Conservation (phyloP, 2,329 filamentous ascomycete genomes). For the Aspergillus amoenus region DNA sequence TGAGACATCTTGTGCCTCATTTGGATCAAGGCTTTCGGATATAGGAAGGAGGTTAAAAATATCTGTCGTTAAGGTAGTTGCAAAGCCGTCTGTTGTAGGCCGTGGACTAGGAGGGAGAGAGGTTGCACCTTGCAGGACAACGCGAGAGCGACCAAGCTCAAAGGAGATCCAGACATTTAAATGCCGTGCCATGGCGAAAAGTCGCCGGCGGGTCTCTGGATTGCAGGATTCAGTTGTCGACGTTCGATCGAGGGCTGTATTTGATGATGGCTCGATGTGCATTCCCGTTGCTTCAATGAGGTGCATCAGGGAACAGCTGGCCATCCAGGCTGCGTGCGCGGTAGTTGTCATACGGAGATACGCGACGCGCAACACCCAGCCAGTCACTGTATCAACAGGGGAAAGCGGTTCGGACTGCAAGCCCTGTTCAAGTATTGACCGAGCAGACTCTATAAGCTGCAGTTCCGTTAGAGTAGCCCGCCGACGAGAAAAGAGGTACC, state of each 20-base stretch:
- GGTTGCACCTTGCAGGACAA: constrained; percentile 49
- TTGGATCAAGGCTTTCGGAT: constrained; percentile 56
- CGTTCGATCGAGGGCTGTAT: constrained; percentile 14
- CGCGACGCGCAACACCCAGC: constrained; percentile 54
- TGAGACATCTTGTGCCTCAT: constrained; percentile 41
- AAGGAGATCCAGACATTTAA: constrained; percentile 62
- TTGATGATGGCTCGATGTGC: constrained; percentile 28
- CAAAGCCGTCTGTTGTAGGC: constrained; percentile 40
- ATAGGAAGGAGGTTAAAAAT: constrained; percentile 55
- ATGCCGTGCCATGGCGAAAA: constrained; percentile 55
- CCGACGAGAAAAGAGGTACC: constrained; percentile 51
- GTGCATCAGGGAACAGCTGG: constrained; percentile 59
- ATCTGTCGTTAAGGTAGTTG: constrained; percentile 35
- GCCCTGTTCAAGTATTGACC: constrained; percentile 47
- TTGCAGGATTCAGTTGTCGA: constrained; percentile 18
- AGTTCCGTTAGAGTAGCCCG: constrained; percentile 45
- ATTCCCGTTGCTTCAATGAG: constrained; percentile 54
- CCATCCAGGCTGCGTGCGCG: constrained; percentile 56
- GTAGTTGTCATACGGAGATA: constrained; percentile 56
- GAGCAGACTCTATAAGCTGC: constrained; percentile 49
- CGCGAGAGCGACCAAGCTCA: constrained; percentile 56
- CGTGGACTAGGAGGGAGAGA: constrained; percentile 41
- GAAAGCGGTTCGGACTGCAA: constrained; percentile 24
- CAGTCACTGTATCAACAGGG: constrained; percentile 33
- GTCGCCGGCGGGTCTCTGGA: constrained; percentile 42